These are phyloP conservation scores for Nitzschia sp. DNA, from an alignment of 108 stramenopile species.

Conservation along the genomic window DNA sequence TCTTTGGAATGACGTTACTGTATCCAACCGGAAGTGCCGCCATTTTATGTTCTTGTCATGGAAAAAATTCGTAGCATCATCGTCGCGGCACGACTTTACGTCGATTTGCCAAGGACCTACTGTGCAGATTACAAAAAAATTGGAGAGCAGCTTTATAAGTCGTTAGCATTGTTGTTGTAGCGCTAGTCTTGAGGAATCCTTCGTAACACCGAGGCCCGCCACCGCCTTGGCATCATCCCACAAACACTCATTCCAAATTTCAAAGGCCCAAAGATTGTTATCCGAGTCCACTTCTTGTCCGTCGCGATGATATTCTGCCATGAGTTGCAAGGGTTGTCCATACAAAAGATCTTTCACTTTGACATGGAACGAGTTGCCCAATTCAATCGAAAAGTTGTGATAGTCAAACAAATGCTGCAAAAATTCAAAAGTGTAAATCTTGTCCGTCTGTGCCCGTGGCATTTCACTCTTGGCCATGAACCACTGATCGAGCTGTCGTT, in stretches of 20 bases:
- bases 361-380: conserved; percentile 20
- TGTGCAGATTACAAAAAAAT: conserved; percentile 79
- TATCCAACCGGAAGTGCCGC: too few species aligned
- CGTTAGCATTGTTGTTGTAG: too few species aligned
- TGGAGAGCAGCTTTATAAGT: conserved; percentile 42
- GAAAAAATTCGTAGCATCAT: too few species aligned
- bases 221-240: background rate
- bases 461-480: conserved; percentile 9
- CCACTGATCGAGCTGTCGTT: conserved; percentile 48
- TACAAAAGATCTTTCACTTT: conserved; percentile 43
- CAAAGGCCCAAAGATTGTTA: conserved; percentile 53
- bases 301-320: conserved; percentile 19
- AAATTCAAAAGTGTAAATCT: conserved; percentile 70
- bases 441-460: conserved; percentile 20
- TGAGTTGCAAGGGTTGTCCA: conserved; percentile 62
- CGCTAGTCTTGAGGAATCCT: too few species aligned
- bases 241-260: conserved; percentile 49
- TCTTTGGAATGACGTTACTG: too few species aligned
- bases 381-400: conserved; percentile 46
- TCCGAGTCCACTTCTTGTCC: background rate
- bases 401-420: conserved; percentile 62
- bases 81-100: too few species aligned
- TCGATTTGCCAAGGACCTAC: conserved; percentile 87
- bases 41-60: too few species aligned
- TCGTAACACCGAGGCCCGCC: too few species aligned